Base-by-base conservation (phyloP, 139 green algal species). In the Nannochloris sp. region DNA sequence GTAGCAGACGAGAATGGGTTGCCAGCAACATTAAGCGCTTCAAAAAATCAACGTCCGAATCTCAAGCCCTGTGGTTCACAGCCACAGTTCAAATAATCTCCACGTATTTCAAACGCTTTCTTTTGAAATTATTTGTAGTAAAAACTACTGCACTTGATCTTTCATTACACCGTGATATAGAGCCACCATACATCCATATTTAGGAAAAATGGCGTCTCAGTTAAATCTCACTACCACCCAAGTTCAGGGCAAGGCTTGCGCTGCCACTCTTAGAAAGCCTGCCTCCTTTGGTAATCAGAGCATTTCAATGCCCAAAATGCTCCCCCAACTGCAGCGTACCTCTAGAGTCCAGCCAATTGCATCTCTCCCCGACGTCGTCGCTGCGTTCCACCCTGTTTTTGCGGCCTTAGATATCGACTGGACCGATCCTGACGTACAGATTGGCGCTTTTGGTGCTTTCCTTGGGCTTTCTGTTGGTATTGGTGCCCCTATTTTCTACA, bases 401-500 rank as follows among this genome's bases (percentile, higher is more conserved):
- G 70, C 60, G 3, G 78, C 46, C 27, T 53, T 95, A 31, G 81
- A 95, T 36, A 71, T 95, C 2, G 88, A 95, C 71, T 89, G 80
- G 60, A 75, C 45, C 32, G 85, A 92, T 36, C 73, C 83, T 8
- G 72, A 90, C 63, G 86, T 81, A 7, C 75, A 83, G 60, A 61
- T 87, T 1, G 74, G 68, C 6, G 56, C 78, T 7, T 62, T 75
- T 46, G 83, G 80, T 45, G 83, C 75, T 31, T 63, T 83, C 2
- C 65, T 85, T 23, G 84, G 82, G 27, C 33, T 90, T 14, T 68
- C 51, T 0, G 24, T 89, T 4, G 83, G 81, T 37, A 81, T 85
- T 24, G 87, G 87, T 4, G 82, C 75, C 0, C 88, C 87, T 4
- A 45, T 86, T 5, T 95, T 88, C 68, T 95, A 92, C 66, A 86